phyloP scores from a whole-genome alignment of 345 rosid species.

The Psidium friedrichsthalianum region DNA sequence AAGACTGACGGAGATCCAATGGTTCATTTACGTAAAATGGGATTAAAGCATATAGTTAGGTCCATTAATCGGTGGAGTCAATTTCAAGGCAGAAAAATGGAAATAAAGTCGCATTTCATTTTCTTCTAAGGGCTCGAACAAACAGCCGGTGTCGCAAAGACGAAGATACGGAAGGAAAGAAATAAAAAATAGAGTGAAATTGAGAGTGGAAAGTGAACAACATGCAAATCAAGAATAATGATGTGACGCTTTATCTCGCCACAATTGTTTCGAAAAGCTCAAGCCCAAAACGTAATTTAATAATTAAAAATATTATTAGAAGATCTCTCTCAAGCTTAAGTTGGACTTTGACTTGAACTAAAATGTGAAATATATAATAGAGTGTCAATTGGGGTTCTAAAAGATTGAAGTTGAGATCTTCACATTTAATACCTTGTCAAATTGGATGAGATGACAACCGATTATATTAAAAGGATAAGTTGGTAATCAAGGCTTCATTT shows the following conservation, averaged over 20 bases:
- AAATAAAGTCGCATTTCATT: too few species aligned
- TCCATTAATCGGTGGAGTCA: background rate
- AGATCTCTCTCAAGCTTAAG: background rate
- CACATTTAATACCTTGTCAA: background rate
- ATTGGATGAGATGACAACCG: background rate
- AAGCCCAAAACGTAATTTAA: too few species aligned
- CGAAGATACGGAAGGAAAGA: background rate
- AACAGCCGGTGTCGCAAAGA: fast-evolving
- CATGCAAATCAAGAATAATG: background rate
- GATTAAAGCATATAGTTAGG: background rate
- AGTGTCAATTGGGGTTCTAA: background rate
- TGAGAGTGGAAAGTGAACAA: background rate
- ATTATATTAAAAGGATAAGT: too few species aligned
- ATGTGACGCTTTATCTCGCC: fast-evolving
- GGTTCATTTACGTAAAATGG: background rate
- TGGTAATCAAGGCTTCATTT: too few species aligned
- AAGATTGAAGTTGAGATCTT: fast-evolving
- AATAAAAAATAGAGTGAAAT: background rate
- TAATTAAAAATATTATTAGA: too few species aligned
- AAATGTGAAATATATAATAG: background rate
- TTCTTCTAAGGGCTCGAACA: too few species aligned
- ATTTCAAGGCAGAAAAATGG: background rate
- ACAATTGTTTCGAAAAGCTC: too few species aligned
- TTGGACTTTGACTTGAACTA: background rate
- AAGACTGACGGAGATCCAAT: background rate